Evolutionary conservation across 129 eudicot genomes (phyloP).

Genomic region (Oenanthe sinensis): DNA sequence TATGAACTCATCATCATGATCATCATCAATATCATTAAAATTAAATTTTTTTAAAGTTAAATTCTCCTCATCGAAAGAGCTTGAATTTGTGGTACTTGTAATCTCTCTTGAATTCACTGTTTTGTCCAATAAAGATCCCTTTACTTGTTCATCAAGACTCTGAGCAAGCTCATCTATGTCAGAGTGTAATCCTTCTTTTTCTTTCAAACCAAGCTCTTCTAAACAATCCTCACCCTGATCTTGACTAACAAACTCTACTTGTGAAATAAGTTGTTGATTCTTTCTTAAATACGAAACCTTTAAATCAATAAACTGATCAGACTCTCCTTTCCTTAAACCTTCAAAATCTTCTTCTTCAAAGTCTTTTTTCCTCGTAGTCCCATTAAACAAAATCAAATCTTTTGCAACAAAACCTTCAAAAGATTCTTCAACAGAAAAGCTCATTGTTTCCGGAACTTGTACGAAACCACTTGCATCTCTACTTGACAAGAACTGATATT

Average conservation of each 20-base stretch:
- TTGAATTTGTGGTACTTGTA: neutral
- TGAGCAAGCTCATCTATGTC: constrained; percentile 14
- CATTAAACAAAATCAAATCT: constrained; percentile 5
- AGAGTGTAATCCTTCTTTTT: constrained; percentile 6
- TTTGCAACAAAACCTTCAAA: constrained; percentile 23
- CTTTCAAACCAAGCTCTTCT: constrained; percentile 16
- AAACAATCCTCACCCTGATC: constrained; percentile 21
- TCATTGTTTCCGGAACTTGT: constrained; percentile 37
- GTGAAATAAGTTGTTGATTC: constrained; percentile 3
- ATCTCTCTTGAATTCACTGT: constrained; percentile 13
- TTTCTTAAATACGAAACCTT: constrained; percentile 15
- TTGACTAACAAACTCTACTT: constrained; percentile 14
- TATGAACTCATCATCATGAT: constrained; percentile 25
- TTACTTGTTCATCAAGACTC: constrained; percentile 15
- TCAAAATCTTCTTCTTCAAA: constrained; percentile 12
- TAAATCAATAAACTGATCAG: constrained; percentile 11
- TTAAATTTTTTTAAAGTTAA: neutral
- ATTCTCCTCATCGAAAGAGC: neutral
- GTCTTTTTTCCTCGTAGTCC: constrained; percentile 3
- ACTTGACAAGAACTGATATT: constrained; percentile 37
- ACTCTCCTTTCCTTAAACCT: constrained; percentile 13
- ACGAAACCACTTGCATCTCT: constrained; percentile 43
- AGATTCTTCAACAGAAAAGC: constrained; percentile 54
- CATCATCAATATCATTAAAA: constrained; percentile 11
- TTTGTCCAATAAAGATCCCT: constrained; percentile 17